Evolutionary conservation across 2,329 filamentous ascomycete species (phyloP).

Genomic region (Sporothrix protearum): DNA sequence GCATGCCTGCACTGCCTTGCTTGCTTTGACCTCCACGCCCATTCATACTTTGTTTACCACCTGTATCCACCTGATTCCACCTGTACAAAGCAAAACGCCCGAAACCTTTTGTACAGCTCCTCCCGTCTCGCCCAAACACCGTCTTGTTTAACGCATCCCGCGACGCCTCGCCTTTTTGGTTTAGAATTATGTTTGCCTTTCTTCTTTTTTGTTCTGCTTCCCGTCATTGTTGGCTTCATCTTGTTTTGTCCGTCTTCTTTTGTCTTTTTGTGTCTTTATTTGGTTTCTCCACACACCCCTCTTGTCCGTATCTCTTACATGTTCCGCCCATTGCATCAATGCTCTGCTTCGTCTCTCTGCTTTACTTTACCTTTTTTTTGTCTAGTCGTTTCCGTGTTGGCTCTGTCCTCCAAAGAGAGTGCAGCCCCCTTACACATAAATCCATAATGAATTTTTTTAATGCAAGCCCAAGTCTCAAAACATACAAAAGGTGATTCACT

Average conservation of each 20-base stretch:
- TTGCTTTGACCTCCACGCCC: background rate
- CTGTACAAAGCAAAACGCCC: background rate
- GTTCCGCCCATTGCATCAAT: background rate
- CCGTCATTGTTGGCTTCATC: background rate
- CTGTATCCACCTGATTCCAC: no score
- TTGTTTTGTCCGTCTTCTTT: background rate
- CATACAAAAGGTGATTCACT: no score
- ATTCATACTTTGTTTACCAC: background rate
- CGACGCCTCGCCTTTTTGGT: background rate
- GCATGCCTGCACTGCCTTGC: no score
- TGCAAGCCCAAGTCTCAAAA: background rate
- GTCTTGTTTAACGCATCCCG: background rate
- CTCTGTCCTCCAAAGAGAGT: background rate
- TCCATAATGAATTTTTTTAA: constrained; percentile 9
- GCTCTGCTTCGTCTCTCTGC: background rate
- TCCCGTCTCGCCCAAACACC: background rate
- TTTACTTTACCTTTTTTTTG: background rate
- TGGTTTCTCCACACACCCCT: background rate
- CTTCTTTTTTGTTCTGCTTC: background rate
- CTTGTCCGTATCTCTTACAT: constrained; percentile 6
- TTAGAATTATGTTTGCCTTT: background rate
- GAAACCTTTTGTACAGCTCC: no score
- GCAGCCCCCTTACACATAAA: background rate
- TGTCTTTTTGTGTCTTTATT: background rate
- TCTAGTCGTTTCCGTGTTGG: background rate